phyloP scores from a whole-genome alignment of 257 asterid genomes.

The Solanum okadae region DNA sequence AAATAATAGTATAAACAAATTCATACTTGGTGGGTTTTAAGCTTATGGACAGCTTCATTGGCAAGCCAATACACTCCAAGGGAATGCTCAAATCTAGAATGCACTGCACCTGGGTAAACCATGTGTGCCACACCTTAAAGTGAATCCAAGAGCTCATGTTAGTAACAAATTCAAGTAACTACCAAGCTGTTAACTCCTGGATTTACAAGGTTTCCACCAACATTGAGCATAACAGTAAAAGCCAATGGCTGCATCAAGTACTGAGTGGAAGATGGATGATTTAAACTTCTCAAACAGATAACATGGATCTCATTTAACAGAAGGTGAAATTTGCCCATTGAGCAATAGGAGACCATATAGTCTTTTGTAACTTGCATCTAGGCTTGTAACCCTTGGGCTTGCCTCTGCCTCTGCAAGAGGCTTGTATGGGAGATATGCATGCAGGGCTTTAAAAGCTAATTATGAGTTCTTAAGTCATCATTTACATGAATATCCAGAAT shows the following conservation, averaged over 20 bases:
- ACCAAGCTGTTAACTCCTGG: not conserved
- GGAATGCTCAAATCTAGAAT: constrained; percentile 55
- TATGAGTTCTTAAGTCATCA: not conserved
- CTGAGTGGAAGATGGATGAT: not conserved
- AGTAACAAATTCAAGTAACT: not conserved
- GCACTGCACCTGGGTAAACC: constrained; percentile 98
- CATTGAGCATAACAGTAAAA: not conserved
- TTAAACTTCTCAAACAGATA: not conserved
- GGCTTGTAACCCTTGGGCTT: not conserved
- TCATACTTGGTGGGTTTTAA: constrained; percentile 54
- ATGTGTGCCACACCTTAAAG: constrained; percentile 68
- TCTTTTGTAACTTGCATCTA: not conserved
- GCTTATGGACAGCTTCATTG: constrained; percentile 70
- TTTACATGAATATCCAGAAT: not conserved
- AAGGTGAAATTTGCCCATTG: not conserved
- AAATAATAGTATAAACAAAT: not conserved
- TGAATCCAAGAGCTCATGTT: not conserved
- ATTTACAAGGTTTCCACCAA: not conserved
- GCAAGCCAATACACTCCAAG: constrained; percentile 98
- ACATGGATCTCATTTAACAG: not conserved
- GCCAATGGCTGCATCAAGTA: not conserved
- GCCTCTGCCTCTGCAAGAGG: not conserved
- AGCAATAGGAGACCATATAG: not conserved
- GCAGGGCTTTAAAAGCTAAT: not conserved
- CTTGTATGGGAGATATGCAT: not conserved